Base-by-base conservation (phyloP, 1,284 basidiomycete species). In the Neolentinus lepideus region DNA sequence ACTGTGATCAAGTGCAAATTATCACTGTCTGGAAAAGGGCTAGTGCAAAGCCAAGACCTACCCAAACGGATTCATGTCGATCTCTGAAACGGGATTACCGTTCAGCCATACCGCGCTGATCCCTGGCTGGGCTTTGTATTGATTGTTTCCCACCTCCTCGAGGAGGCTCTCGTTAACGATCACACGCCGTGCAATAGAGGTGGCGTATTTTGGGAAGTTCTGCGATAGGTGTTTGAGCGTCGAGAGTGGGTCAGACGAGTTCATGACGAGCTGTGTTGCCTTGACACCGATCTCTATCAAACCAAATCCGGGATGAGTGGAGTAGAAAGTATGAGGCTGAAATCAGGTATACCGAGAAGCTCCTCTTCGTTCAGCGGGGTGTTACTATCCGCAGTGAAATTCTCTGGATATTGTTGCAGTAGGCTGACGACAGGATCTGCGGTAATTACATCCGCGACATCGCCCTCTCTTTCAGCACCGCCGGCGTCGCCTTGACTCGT, bases 131-230 rank as follows among this genome's bases (percentile, higher is more conserved):
- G 73, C 78, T 61, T 75, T 81, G 8, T n/a, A 16, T 58, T 80
- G 76, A 58, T 93, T 88, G 2, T 66, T 67, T 25, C 74, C 64
- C 1, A 90, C 67, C 64, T 93, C 91, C 0, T 75, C 67, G 2
- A 67, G 61, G n/a, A 96, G 66, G 14, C 71, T 74, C 14, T 71
- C 66, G 53, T 80, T 76, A 3, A 83, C 69, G 1, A 69, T 60
- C 53, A 92, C 80, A 57, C 86, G 82, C 29, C 89, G 79, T 1
- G 88, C 78, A 45, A 95, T 72, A 6, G 84, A 73, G 1, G 84
- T 76, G 0, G 86, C 84, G 65, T 94, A 94, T 67, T 84, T 88
- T 0, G 94, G 94, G 70, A 97, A 94, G 69, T 94, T 86, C 66
- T 94, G 89, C 0, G 89, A 79, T 27, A 97, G 77, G n/a, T 83